These are phyloP conservation scores for Cadophora sp. DNA, from an alignment of 2,329 filamentous ascomycete species.

Conservation along the genomic window DNA sequence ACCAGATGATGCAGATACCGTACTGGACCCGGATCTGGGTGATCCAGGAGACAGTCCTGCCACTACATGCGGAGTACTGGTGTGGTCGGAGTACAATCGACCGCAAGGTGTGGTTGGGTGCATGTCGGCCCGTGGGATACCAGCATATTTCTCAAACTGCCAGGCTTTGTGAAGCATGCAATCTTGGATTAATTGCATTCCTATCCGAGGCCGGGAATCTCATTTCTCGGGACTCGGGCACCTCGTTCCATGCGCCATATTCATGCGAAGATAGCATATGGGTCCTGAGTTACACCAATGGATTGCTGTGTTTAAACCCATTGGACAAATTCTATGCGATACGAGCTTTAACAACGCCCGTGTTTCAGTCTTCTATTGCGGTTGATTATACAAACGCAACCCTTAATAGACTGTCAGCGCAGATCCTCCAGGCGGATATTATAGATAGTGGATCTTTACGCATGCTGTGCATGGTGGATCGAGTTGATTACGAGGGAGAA, in stretches of 20 bases:
- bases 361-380: neutral
- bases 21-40: constrained; percentile 12
- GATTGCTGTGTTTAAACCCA: neutral
- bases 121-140: neutral
- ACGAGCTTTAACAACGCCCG: neutral
- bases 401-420: neutral
- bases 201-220: too few relatives aligned
- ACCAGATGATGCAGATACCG: neutral
- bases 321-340: neutral
- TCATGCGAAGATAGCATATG: neutral
- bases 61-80: neutral
- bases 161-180: neutral
- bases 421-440: neutral
- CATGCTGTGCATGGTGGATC: neutral
- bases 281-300: neutral
- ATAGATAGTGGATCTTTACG: neutral
- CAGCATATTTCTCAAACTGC: too few relatives aligned
- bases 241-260: neutral
- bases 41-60: neutral
- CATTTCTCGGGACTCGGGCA: too few relatives aligned
- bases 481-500: neutral
- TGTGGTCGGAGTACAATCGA: neutral
- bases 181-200: neutral
- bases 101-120: neutral
- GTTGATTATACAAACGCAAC: neutral